phyloP scores from a whole-genome alignment of 2,329 filamentous ascomycete genomes.

The Penicillium sp. region DNA sequence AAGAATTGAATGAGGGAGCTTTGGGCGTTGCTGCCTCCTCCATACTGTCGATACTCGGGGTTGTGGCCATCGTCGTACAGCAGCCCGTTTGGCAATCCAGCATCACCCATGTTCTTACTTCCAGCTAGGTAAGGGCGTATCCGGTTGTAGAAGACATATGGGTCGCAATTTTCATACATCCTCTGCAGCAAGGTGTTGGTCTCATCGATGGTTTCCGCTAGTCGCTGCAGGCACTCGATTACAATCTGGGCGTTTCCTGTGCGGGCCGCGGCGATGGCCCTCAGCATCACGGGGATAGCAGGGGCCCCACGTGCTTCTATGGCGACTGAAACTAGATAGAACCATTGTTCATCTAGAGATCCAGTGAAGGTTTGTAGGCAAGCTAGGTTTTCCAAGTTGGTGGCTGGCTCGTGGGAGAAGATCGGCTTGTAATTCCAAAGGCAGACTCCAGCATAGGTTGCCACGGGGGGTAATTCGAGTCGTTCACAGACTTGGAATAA shows the following conservation, averaged over 20 bases:
- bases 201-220: conserved; percentile 86
- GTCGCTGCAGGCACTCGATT: conserved; percentile 70
- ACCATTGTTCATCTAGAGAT: conserved; percentile 96
- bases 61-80: conserved; percentile 80
- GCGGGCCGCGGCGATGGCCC: conserved; percentile 78
- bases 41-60: conserved; percentile 75
- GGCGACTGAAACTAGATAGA: conserved; percentile 91
- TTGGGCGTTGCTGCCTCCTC: conserved; percentile 94
- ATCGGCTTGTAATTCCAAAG: conserved; percentile 97
- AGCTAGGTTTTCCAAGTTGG: conserved; percentile 81
- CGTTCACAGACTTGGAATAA: conserved; percentile 73
- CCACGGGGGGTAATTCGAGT: conserved; percentile 86
- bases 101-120: conserved; percentile 96
- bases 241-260: conserved; percentile 69
- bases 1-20: conserved; percentile 98
- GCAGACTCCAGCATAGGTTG: conserved; percentile 87
- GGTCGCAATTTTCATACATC: conserved; percentile 96
- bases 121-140: conserved; percentile 95
- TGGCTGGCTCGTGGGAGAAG: conserved; percentile 77
- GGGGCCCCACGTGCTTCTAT: conserved; percentile 91
- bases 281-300: conserved; percentile 83
- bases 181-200: conserved; percentile 74
- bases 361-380: conserved; percentile 91
- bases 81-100: conserved; percentile 82
- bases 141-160: conserved; percentile 89